phyloP scores from a whole-genome alignment of 208 protist genomes.

The Leishmania lainsoni region DNA sequence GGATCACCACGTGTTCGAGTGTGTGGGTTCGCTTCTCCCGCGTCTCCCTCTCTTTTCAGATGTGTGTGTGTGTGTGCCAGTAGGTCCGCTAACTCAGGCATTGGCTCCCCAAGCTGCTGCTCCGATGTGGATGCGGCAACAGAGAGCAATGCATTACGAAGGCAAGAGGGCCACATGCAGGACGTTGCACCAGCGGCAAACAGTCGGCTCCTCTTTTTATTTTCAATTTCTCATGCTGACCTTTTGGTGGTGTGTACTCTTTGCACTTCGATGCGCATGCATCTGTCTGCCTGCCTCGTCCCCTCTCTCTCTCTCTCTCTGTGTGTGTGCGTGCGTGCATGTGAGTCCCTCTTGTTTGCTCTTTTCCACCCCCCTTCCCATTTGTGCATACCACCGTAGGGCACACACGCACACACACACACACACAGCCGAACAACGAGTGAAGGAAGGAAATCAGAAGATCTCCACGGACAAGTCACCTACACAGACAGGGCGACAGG shows the following conservation, averaged over 20 bases:
- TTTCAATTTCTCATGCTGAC: not conserved
- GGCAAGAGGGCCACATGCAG: not conserved
- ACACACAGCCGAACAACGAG: not conserved
- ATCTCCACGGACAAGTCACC: too few relatives aligned
- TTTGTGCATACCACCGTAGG: too few relatives aligned
- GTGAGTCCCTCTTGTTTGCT: not conserved
- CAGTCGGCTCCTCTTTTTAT: not conserved
- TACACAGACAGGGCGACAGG: not conserved
- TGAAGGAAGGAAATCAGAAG: not conserved
- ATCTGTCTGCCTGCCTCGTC: too few relatives aligned
- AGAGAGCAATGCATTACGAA: not conserved
- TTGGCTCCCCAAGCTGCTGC: not conserved
- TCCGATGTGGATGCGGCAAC: not conserved
- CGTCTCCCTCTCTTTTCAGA: not conserved
- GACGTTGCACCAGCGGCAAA: not conserved
- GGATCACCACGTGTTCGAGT: not conserved
- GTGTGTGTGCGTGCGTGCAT: not conserved
- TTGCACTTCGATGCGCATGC: not conserved
- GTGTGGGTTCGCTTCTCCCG: not conserved
- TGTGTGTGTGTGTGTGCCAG: not conserved
- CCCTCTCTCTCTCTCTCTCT: too few relatives aligned
- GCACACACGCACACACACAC: not conserved
- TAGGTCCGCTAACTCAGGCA: not conserved
- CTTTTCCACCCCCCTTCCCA: not conserved
- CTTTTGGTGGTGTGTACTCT: too few relatives aligned